Evolutionary conservation across 768 basidiomycete genomes (phyloP), one percentile per base, ranked within the genome.

Genomic region (Mycena maculata): DNA sequence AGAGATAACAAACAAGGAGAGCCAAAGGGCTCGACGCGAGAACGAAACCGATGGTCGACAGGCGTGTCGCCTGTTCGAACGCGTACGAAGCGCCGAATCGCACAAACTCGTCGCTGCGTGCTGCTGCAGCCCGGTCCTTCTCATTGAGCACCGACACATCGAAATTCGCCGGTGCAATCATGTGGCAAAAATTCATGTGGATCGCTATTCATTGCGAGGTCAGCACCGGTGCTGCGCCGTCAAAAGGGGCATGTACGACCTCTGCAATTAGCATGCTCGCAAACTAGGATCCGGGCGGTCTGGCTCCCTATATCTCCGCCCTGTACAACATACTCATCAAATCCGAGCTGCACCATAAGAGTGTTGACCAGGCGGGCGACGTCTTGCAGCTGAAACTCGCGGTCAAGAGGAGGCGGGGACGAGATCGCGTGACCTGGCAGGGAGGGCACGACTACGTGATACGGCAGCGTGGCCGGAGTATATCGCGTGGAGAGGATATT

Each of bases 251-350:
- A 60, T 13, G 66, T 73, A 57, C 48, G 23, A 77, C 78, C 73
- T 55, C 73, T 74, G 59, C 76, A 78, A 23, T 60, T 67, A 1
- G 72, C 69, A 31, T 68, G 70, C 5, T 67, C 53, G 28, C 48
- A 41, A n/a, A 65, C 76, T 22, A 78, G 45, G 18, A 71, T 55
- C 30, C 70, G 56, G 10, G 67, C 61, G 20, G 78, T 58, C n/a
- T 45, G 67, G 56, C 68, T 67, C 12, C 77, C 78, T 6, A 79
- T 71, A 73, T 79, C 78, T 0, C 77, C 75, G 23, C 78, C 77
- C 59, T 79, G 77, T 1, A 73, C 75, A 5, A 75, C 71, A 56
- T 79, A 79, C 8, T 60, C 59, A 22, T 23, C 60, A 28, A 76
- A 74, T 4, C 77, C 77, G n/a, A 78, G 57, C 18, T 75, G 76